A percentile compares a stretch with the other conserved stretches of the same genome.
Evolutionary conservation across 1,139 yeast genomes (phyloP).

Genomic region (Meyerozyma smithsonii): DNA sequence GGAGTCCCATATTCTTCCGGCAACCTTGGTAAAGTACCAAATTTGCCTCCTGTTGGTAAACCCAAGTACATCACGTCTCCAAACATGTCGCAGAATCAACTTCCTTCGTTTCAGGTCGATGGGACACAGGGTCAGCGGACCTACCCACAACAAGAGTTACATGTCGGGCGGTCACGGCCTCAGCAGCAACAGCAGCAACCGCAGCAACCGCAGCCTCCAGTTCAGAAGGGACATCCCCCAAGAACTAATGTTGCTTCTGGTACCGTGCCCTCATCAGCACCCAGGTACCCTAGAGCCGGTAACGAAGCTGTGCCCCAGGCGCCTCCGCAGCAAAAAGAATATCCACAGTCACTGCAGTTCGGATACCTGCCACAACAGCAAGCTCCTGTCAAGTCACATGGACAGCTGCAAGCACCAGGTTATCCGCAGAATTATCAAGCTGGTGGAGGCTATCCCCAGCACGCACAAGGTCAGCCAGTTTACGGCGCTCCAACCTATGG

Average conservation of each 20-base stretch:
- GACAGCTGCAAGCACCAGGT: background rate
- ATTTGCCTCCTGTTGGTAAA: constrained; percentile 9
- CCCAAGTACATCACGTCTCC: constrained; percentile 36
- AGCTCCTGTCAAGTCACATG: constrained; percentile 1
- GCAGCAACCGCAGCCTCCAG: background rate
- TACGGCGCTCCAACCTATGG: background rate
- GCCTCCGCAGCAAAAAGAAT: constrained; percentile 12
- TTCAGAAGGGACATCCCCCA: too few species aligned
- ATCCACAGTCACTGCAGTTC: constrained; percentile 12
- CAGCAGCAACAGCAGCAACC: constrained; percentile 7
- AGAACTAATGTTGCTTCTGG: too few species aligned
- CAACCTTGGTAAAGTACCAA: background rate
- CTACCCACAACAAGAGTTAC: constrained; percentile 7
- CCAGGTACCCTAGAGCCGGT: background rate
- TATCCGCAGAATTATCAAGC: background rate
- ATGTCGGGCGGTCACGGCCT: constrained; percentile 9
- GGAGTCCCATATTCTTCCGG: background rate
- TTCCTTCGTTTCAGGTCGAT: constrained; percentile 12
- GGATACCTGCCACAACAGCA: constrained; percentile 10
- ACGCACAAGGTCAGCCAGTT: background rate
- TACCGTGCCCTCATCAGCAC: background rate
- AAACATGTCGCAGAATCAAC: constrained; percentile 28
- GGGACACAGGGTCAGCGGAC: constrained; percentile 6
- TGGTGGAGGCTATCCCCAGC: background rate
- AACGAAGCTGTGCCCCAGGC: constrained; percentile 3